phyloP scores from a whole-genome alignment of 2,329 filamentous ascomycete genomes.

The Trichoderma lentiforme region DNA sequence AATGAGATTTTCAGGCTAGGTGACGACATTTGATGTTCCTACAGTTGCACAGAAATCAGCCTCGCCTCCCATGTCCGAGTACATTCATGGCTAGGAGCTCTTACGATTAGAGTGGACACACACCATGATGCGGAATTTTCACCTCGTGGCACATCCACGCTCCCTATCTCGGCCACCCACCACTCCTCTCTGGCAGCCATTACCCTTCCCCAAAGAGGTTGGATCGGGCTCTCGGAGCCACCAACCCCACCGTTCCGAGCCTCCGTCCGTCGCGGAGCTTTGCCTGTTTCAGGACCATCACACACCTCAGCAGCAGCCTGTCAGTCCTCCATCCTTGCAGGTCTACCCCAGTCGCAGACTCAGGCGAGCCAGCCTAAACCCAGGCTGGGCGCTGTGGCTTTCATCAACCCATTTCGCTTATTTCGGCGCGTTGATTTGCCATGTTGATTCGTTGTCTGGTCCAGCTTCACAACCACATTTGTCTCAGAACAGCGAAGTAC shows the following conservation, averaged over 20 bases:
- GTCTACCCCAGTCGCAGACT: not conserved
- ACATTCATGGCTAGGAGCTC: not conserved
- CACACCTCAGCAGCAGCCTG: constrained; percentile 15
- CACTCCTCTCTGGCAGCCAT: not conserved
- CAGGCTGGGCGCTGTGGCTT: constrained; percentile 9
- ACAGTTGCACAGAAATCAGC: constrained; percentile 4
- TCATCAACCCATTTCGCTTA: constrained; percentile 20
- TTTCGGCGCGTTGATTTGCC: constrained; percentile 9
- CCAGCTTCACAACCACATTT: not conserved
- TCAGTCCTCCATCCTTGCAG: not conserved
- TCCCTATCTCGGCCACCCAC: constrained; percentile 6
- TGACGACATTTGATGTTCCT: not conserved
- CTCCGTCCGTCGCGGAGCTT: constrained; percentile 17
- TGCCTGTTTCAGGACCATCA: constrained; percentile 13
- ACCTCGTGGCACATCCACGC: constrained; percentile 14
- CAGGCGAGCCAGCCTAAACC: not conserved
- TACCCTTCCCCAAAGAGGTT: constrained; percentile 4
- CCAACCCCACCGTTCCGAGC: constrained; percentile 18
- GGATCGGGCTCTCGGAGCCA: constrained; percentile 8
- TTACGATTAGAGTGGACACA: not conserved
- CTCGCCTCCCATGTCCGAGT: not conserved
- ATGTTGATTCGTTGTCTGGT: not conserved
- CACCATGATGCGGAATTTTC: constrained; percentile 2
- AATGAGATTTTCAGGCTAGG: not conserved
- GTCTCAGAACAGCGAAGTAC: not conserved